Base-by-base conservation (phyloP, 768 basidiomycete species). In the Phylloporus arenicola region DNA sequence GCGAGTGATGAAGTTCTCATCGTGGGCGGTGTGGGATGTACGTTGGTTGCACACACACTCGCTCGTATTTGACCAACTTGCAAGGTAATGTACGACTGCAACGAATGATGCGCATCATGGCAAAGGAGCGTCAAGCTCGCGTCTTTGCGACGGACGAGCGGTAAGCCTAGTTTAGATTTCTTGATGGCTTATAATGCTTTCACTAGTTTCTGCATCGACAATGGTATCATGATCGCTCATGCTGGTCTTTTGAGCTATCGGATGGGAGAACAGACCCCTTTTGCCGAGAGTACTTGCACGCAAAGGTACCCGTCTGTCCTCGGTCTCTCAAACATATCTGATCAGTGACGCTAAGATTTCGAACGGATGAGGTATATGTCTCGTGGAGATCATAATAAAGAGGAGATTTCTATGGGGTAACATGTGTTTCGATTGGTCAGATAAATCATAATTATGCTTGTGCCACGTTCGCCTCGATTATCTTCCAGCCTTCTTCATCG, bases 81-180 rank as follows among this genome's bases (percentile, higher is more conserved):
- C n/a, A 37, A 97, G 93, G 89, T 59, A 99, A 99, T 63, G 79
- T 88, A 60, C 75, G 95, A 52, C 71, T 99, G 34, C 96, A 99
- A 70, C 82, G 96, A 60, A 99, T 99, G 96, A 99, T 99, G 96
- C 86, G 84, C 16, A 83, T 92, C 52, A 99, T 99, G 96, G 92
- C 92, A 4, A 66, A 78, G 50, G 96, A 98, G 64, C 80, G 96
- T 13, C 82, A 80, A 24, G 96, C 94, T 0, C 78, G 77, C 41
- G 86, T 98, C 6, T 98, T 96, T 64, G 93, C 94, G 5, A 98
- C 90, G 1, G 95, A 99, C 65, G 94, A 98, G 68, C 77, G 93
- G 95, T 89, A 57, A 46, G 78, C 55, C 7, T 31, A 35, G 11
- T 43, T 35, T 43, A 24, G 14, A 43, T 42, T 38, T 47, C 31